Evolutionary conservation across 352 stramenopile species (phyloP).

Genomic region (Pythium angustatum): DNA sequence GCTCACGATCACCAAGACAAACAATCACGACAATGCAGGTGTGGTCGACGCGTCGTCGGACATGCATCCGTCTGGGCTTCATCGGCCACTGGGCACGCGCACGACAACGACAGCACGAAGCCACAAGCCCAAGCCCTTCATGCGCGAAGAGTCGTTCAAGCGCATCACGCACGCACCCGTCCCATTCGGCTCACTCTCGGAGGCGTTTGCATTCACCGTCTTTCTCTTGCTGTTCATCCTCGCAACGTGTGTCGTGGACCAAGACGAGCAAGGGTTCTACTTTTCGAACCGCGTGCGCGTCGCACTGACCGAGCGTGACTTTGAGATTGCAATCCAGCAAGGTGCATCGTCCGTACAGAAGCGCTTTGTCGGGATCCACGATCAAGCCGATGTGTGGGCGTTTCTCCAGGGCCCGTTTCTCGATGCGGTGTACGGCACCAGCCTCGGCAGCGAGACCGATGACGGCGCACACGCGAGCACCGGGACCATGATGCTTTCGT

Average conservation of each 20-base stretch:
- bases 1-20: conserved; percentile 3
- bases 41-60: conserved; percentile 15
- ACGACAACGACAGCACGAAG: conserved; percentile 14
- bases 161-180: conserved; percentile 37
- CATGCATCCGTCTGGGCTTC: conserved; percentile 6
- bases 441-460: conserved; percentile 6
- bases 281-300: conserved; percentile 57
- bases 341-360: conserved; percentile 32
- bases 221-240: conserved; percentile 66
- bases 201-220: conserved; percentile 47
- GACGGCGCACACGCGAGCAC: conserved; percentile 15
- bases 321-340: conserved; percentile 37
- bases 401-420: conserved; percentile 65
- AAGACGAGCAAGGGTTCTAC: conserved; percentile 57
- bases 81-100: conserved; percentile 25
- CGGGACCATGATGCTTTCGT: conserved; percentile 41
- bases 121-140: conserved; percentile 18
- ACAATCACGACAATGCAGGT: conserved; percentile 3
- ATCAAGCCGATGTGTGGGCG: conserved; percentile 57
- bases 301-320: conserved; percentile 49
- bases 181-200: conserved; percentile 54
- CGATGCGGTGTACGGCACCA: conserved; percentile 51
- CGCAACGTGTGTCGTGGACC: conserved; percentile 47
- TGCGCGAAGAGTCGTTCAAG: conserved; percentile 44
- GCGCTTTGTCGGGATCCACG: conserved; percentile 54